Conservation (phyloP, 495 filamentous ascomycete genomes). For the Aspergillus avenaceus region DNA sequence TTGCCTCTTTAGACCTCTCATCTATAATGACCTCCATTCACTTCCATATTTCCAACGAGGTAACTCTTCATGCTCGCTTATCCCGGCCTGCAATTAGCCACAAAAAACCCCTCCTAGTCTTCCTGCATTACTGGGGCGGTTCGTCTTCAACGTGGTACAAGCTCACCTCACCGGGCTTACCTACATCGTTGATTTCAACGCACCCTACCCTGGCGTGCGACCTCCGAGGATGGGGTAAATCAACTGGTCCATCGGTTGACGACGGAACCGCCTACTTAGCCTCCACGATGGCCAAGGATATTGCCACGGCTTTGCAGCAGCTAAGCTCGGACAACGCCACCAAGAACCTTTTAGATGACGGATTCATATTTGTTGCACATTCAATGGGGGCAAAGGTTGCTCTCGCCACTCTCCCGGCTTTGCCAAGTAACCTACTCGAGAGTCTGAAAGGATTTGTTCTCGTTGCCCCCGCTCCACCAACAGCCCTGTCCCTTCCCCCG, state of each 20-base stretch:
- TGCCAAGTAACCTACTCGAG: slow-evolving; percentile 3
- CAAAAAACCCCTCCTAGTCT: slow-evolving; percentile 26
- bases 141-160: slow-evolving; percentile 34
- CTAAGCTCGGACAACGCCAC: slow-evolving; percentile 7
- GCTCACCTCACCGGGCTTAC: slow-evolving; percentile 19
- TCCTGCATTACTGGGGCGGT: slow-evolving; percentile 45
- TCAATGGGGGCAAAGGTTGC: slow-evolving; percentile 45
- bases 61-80: slow-evolving; percentile 9
- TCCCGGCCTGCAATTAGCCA: background rate
- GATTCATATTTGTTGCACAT: slow-evolving; percentile 34
- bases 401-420: slow-evolving; percentile 19
- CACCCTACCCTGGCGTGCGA: slow-evolving; percentile 28
- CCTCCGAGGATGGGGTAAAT: slow-evolving; percentile 39
- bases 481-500: slow-evolving; percentile 23
- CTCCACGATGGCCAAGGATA: slow-evolving; percentile 25
- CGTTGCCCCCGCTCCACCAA: slow-evolving; percentile 32
- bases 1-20: too few relatives aligned
- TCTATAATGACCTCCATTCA: background rate
- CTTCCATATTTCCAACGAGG: background rate
- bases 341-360: slow-evolving; percentile 11
- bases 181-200: slow-evolving; percentile 7
- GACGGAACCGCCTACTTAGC: slow-evolving; percentile 20
- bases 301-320: slow-evolving; percentile 19
- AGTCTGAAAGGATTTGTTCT: slow-evolving; percentile 30
- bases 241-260: slow-evolving; percentile 21